phyloP scores from a whole-genome alignment of 805 yeast genomes.

The Candida awuae region DNA sequence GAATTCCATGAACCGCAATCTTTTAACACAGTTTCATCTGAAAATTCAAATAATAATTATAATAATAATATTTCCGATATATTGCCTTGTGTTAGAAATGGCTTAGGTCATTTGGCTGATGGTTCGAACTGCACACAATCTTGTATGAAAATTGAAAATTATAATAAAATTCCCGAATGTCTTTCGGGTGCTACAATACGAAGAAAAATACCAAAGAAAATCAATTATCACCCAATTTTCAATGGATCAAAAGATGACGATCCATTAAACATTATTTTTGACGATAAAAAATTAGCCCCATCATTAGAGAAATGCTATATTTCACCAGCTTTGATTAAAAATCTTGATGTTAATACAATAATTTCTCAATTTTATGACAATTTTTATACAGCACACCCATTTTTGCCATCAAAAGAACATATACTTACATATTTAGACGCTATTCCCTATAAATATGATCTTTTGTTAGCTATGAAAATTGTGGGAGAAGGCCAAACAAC shows the following conservation, averaged over 20 bases:
- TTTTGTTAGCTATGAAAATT: slow-evolving; percentile 40
- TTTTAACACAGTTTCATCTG: neutral
- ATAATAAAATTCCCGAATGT: slow-evolving; percentile 26
- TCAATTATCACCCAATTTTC: slow-evolving; percentile 27
- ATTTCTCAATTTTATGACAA: slow-evolving; percentile 28
- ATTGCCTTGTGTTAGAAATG: slow-evolving; percentile 27
- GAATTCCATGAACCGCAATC: slow-evolving; percentile 2
- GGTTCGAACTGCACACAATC: slow-evolving; percentile 19
- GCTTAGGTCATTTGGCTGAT: slow-evolving; percentile 15
- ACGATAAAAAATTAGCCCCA: slow-evolving; percentile 12
- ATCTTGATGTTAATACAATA: slow-evolving; percentile 23
- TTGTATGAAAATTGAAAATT: slow-evolving; percentile 24
- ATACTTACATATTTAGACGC: slow-evolving; percentile 28
- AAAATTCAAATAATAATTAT: too few species aligned
- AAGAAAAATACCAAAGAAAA: slow-evolving; percentile 4
- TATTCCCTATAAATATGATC: slow-evolving; percentile 32
- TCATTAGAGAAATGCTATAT: slow-evolving; percentile 23
- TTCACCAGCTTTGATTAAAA: slow-evolving; percentile 23
- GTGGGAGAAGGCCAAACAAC: slow-evolving; percentile 41
- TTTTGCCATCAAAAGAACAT: slow-evolving; percentile 35
- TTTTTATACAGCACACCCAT: slow-evolving; percentile 40
- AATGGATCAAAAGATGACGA: slow-evolving; percentile 24
- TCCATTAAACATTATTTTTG: slow-evolving; percentile 22
- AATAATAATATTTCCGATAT: slow-evolving; percentile 10
- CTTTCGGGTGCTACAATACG: slow-evolving; percentile 14